A percentile compares a stretch with the other conserved stretches of the same genome.
Evolutionary conservation across 2,329 filamentous ascomycete species (phyloP).

Genomic region (Zymoseptoria ardabiliae): DNA sequence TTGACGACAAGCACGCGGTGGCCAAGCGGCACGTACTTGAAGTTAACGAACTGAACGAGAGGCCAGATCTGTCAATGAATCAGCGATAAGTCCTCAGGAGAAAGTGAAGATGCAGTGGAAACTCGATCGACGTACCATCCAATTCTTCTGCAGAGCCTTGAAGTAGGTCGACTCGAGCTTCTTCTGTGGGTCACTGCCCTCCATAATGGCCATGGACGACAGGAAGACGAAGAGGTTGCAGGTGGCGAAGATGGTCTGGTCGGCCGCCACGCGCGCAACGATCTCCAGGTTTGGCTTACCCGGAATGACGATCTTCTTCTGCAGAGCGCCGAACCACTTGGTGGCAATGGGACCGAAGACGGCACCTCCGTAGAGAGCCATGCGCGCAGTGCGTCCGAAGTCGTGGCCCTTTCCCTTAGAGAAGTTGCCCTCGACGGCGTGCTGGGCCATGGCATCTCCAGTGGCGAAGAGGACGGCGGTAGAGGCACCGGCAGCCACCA

Average conservation of each 20-base stretch:
- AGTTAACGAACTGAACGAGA: conserved; percentile 75
- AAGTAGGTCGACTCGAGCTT: conserved; percentile 66
- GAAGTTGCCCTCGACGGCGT: conserved; percentile 77
- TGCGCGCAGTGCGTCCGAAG: conserved; percentile 61
- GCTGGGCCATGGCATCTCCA: conserved; percentile 85
- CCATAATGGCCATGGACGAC: conserved; percentile 62
- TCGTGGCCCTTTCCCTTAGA: conserved; percentile 58
- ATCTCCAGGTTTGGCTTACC: conserved; percentile 62
- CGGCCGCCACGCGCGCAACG: conserved; percentile 66
- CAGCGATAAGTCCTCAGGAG: not conserved
- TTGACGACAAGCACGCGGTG: conserved; percentile 83
- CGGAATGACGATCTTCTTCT: conserved; percentile 57
- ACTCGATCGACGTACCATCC: conserved; percentile 49
- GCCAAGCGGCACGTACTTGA: conserved; percentile 76
- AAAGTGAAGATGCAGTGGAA: not conserved
- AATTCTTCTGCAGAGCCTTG: conserved; percentile 71
- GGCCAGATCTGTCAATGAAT: conserved; percentile 56
- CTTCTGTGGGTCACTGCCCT: conserved; percentile 48
- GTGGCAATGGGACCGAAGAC: conserved; percentile 85
- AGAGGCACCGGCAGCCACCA: conserved; percentile 85
- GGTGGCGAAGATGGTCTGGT: conserved; percentile 81
- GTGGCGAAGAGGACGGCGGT: conserved; percentile 88
- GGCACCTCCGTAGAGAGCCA: conserved; percentile 70
- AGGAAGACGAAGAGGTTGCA: conserved; percentile 76
- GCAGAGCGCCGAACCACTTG: conserved; percentile 77